Conservation (phyloP, 1,284 basidiomycete genomes). For the Agroathelia rolfsii region DNA sequence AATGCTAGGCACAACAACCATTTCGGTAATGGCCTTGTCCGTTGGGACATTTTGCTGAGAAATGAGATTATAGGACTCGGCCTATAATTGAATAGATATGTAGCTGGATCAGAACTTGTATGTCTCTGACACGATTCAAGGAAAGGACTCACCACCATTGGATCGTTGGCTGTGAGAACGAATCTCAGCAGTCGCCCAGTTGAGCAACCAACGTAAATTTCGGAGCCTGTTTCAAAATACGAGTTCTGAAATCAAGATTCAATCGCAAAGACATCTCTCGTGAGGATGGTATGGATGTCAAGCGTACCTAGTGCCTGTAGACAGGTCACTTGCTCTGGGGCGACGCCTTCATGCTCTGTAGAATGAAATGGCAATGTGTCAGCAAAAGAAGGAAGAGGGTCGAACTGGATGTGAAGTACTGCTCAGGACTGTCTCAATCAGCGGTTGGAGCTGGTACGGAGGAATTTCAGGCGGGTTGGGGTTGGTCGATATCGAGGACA, state of each 20-base stretch:
- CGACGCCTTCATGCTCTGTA: constrained; percentile 8
- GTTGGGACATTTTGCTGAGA: constrained; percentile 56
- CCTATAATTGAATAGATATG: constrained; percentile 24
- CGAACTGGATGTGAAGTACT: constrained; percentile 10
- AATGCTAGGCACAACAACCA: constrained; percentile 69
- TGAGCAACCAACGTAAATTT: constrained; percentile 66
- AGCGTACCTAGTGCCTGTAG: constrained; percentile 26
- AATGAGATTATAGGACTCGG: constrained; percentile 54
- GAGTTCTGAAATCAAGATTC: constrained; percentile 1
- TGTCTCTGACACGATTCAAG: not conserved
- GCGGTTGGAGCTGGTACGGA: constrained; percentile 29
- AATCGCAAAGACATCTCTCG: constrained; percentile 2
- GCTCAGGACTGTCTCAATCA: constrained; percentile 22
- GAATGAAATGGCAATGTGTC: constrained; percentile 6
- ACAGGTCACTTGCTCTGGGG: constrained; percentile 20
- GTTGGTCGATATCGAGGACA: too few relatives aligned
- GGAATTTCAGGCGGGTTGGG: constrained; percentile 28
- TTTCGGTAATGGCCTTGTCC: constrained; percentile 64
- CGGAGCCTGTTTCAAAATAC: constrained; percentile 35
- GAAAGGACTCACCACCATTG: constrained; percentile 34
- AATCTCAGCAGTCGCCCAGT: constrained; percentile 66
- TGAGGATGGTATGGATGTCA: constrained; percentile 4
- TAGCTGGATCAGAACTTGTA: constrained; percentile 5
- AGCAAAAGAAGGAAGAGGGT: constrained; percentile 3
- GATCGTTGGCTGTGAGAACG: constrained; percentile 45